These are phyloP conservation scores for Colletotrichum higginsianum DNA, from an alignment of 2,329 filamentous ascomycete species.

Conservation along the genomic window DNA sequence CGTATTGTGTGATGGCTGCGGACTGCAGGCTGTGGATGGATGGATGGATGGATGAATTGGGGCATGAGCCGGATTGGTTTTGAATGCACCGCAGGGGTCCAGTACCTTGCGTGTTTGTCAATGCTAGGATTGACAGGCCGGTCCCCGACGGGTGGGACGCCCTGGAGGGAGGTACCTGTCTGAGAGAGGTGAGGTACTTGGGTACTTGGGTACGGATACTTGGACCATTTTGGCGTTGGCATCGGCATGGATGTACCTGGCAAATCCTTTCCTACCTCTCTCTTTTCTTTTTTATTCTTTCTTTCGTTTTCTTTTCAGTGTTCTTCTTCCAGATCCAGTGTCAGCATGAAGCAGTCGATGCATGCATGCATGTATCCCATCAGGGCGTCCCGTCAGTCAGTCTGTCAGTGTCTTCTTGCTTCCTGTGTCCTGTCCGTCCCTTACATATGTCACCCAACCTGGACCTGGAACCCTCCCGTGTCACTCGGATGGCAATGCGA, in stretches of 20 bases:
- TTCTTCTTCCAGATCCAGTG: background rate
- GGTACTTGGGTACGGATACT: background rate
- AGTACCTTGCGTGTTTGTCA: slow-evolving; percentile 30
- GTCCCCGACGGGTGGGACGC: slow-evolving; percentile 31
- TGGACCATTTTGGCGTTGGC: too few species aligned
- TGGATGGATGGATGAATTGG: slow-evolving; percentile 5
- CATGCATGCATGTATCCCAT: too few species aligned
- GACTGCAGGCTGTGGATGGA: background rate
- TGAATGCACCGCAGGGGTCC: slow-evolving; percentile 37
- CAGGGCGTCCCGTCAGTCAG: too few species aligned
- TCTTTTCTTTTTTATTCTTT: background rate
- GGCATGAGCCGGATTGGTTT: slow-evolving; percentile 17
- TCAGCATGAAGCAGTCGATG: background rate
- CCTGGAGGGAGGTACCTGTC: background rate
- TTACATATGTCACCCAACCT: background rate
- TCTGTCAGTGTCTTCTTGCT: too few species aligned
- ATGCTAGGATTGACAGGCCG: slow-evolving; percentile 13
- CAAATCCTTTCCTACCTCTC: background rate
- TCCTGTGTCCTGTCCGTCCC: background rate
- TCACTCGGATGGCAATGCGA: background rate
- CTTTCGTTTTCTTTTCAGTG: background rate
- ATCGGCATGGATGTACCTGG: background rate
- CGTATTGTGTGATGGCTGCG: too few species aligned
- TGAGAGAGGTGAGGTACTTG: background rate
- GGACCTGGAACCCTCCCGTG: background rate